phyloP scores from a whole-genome alignment of 108 stramenopile genomes.

The Licmophora abbreviata region DNA sequence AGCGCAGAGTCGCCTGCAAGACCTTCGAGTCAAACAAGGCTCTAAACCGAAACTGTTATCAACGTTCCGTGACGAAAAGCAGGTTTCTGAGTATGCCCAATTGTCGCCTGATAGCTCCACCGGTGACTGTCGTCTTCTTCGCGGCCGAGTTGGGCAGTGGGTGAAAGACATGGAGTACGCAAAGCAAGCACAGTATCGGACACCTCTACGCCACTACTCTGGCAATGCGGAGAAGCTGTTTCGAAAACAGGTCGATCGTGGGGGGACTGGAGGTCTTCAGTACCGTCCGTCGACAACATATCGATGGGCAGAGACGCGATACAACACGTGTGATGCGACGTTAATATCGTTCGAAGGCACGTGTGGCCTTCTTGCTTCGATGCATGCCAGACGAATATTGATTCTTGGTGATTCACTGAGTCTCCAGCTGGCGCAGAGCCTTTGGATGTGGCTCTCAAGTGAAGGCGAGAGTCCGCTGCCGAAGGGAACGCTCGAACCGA shows the following conservation, averaged over 20 bases:
- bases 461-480: background rate
- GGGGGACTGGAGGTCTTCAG: background rate
- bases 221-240: conserved; percentile 4
- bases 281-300: conserved; percentile 7
- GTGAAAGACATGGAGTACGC: conserved; percentile 5
- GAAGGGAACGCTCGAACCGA: background rate
- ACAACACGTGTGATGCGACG: background rate
- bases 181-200: background rate
- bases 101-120: background rate
- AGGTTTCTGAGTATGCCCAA: background rate
- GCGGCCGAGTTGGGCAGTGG: background rate
- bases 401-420: conserved; percentile 12
- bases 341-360: background rate
- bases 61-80: background rate
- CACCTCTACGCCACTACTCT: conserved; percentile 2
- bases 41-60: background rate
- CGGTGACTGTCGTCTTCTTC: background rate
- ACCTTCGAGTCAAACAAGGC: background rate
- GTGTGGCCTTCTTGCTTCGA: background rate
- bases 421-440: background rate
- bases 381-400: background rate
- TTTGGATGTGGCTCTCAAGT: background rate
- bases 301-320: background rate
- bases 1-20: background rate
- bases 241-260: background rate